Evolutionary conservation across 768 basidiomycete genomes (phyloP).

Genomic region (Termitomyces sp.): DNA sequence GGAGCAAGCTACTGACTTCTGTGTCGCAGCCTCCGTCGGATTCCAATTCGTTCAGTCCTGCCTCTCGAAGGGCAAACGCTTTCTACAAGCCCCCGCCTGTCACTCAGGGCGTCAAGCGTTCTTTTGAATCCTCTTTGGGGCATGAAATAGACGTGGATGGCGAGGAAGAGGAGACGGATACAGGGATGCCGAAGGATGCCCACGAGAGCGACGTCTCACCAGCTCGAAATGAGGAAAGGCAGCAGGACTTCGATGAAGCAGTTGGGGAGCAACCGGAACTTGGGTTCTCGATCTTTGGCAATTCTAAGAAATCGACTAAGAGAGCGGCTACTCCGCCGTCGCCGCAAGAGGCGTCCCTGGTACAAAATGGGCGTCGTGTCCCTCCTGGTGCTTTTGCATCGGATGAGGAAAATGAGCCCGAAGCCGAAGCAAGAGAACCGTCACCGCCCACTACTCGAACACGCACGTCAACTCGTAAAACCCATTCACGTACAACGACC

Average conservation of each 20-base stretch:
- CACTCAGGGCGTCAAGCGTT: slow-evolving; percentile 30
- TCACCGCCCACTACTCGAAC: slow-evolving; percentile 2
- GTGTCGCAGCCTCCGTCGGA: background rate
- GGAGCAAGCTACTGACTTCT: background rate
- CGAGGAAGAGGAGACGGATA: slow-evolving; percentile 11
- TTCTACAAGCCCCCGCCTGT: slow-evolving; percentile 56
- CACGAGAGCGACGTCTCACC: slow-evolving; percentile 10
- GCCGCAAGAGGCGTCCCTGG: slow-evolving; percentile 3
- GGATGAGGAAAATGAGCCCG: slow-evolving; percentile 36
- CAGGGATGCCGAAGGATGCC: background rate
- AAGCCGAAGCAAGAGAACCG: slow-evolving; percentile 24
- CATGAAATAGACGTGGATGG: slow-evolving; percentile 2
- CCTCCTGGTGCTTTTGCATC: slow-evolving; percentile 45
- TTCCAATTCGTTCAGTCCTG: slow-evolving; percentile 37
- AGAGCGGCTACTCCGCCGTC: background rate
- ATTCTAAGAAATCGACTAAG: slow-evolving; percentile 9
- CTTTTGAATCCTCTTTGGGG: slow-evolving; percentile 18
- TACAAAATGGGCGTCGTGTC: slow-evolving; percentile 22
- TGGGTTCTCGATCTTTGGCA: slow-evolving; percentile 20
- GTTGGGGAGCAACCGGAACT: slow-evolving; percentile 6
- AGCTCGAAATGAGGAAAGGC: slow-evolving; percentile 11
- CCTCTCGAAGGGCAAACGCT: slow-evolving; percentile 56
- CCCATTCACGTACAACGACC: background rate
- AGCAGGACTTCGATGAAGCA: background rate
- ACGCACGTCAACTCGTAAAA: background rate